These are phyloP conservation scores for Fallopia convolvulus DNA, from an alignment of 148 eudicot genomes.

Conservation along the genomic window DNA sequence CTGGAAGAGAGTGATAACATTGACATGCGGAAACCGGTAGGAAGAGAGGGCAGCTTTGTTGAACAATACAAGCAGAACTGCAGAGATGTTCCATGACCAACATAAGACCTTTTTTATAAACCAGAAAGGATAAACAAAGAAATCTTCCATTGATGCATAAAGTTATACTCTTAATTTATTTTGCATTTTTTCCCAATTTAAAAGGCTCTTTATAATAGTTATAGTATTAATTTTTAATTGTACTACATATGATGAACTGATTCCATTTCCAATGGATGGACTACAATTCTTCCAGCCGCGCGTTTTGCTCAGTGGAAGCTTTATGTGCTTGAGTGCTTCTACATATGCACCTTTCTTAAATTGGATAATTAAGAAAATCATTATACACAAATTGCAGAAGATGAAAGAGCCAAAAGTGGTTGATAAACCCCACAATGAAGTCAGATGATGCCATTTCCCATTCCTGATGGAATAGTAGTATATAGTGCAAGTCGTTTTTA, in stretches of 20 bases:
- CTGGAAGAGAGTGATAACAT: constrained; percentile 82
- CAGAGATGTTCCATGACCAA: constrained; percentile 16
- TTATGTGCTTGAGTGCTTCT: no score
- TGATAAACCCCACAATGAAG: background rate
- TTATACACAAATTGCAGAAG: no score
- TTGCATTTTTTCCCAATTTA: background rate
- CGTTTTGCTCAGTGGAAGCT: no score
- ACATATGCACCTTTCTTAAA: no score
- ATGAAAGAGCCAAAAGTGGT: no score
- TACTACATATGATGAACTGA: background rate
- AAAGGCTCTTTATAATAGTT: background rate
- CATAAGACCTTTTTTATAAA: background rate
- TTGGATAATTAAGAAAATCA: no score
- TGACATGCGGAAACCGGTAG: constrained; percentile 60
- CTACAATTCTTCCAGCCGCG: background rate
- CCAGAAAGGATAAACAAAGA: background rate
- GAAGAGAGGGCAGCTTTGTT: constrained; percentile 85
- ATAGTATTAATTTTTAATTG: background rate
- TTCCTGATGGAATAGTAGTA: background rate
- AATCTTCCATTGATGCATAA: background rate
- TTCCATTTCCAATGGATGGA: background rate
- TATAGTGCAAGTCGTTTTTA: constrained; percentile 1
- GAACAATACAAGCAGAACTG: constrained; percentile 67
- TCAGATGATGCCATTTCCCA: background rate
- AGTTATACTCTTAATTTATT: background rate